Percentiles rank a stretch among this genome's conserved stretches.
phyloP scores from a whole-genome alignment of 2,329 filamentous ascomycete genomes.

The Akanthomyces lecanii region DNA sequence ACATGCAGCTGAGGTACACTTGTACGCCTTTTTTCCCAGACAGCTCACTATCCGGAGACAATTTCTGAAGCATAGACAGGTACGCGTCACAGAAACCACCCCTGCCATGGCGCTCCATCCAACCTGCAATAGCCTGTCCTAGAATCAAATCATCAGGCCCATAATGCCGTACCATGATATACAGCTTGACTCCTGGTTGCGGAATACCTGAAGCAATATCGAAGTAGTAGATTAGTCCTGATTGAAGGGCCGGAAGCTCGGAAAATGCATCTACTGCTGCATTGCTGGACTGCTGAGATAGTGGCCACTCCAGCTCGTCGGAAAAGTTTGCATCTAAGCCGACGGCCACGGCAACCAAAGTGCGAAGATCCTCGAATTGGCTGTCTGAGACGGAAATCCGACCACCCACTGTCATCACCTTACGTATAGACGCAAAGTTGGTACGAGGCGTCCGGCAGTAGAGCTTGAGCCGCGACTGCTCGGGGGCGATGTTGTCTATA shows the following conservation, averaged over 20 bases:
- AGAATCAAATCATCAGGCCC: not conserved
- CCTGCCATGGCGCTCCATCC: not conserved
- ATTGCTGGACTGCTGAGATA: not conserved
- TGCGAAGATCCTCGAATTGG: slow-evolving; percentile 27
- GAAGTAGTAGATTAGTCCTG: not conserved
- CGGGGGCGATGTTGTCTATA: slow-evolving; percentile 7
- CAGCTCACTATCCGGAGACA: not conserved
- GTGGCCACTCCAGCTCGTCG: not conserved
- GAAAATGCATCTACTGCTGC: not conserved
- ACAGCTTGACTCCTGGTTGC: not conserved
- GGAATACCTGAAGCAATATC: not conserved
- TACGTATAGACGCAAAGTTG: slow-evolving; percentile 6
- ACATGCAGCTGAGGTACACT: not conserved
- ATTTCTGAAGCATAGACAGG: not conserved
- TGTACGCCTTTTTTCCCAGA: not conserved
- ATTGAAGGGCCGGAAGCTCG: not conserved
- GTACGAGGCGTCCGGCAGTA: slow-evolving; percentile 13
- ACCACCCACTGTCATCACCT: slow-evolving; percentile 15
- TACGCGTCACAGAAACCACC: not conserved
- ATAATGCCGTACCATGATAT: not conserved
- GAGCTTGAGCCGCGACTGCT: slow-evolving; percentile 16
- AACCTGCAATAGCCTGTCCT: not conserved
- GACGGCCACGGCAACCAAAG: not conserved
- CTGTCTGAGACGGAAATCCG: not conserved
- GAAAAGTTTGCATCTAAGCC: not conserved